These are phyloP conservation scores for Monosporascus sp. DNA, from an alignment of 2,329 filamentous ascomycete genomes.

Conservation along the genomic window DNA sequence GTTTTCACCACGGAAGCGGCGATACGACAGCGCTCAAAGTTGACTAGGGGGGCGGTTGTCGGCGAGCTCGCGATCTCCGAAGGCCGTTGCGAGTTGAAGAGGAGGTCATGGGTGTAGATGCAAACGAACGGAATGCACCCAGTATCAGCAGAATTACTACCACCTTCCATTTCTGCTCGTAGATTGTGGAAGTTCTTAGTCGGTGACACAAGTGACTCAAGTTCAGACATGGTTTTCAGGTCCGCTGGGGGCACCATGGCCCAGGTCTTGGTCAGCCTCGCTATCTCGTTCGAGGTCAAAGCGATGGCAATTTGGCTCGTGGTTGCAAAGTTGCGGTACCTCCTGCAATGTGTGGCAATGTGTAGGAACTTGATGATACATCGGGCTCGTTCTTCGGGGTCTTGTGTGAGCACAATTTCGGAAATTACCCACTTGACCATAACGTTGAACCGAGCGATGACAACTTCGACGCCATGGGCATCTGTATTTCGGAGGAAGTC, in stretches of 20 bases:
- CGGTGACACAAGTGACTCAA: slow-evolving; percentile 71
- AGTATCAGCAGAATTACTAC: slow-evolving; percentile 48
- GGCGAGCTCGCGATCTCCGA: slow-evolving; percentile 67
- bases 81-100: slow-evolving; percentile 76
- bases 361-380: slow-evolving; percentile 80
- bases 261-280: slow-evolving; percentile 68
- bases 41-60: slow-evolving; percentile 64
- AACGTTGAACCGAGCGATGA: slow-evolving; percentile 81
- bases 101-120: slow-evolving; percentile 76
- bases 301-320: slow-evolving; percentile 78
- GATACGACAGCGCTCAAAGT: slow-evolving; percentile 77
- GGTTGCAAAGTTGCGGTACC: slow-evolving; percentile 77
- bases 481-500: slow-evolving; percentile 71
- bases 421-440: slow-evolving; percentile 85
- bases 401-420: slow-evolving; percentile 69
- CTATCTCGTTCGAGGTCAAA: slow-evolving; percentile 67
- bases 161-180: slow-evolving; percentile 73
- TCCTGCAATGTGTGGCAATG: slow-evolving; percentile 70
- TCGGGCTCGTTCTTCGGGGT: slow-evolving; percentile 66
- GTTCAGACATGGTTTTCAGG: slow-evolving; percentile 58
- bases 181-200: slow-evolving; percentile 73
- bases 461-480: slow-evolving; percentile 73
- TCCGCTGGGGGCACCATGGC: slow-evolving; percentile 62
- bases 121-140: slow-evolving; percentile 83
- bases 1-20: slow-evolving; percentile 76